Evolutionary conservation across 208 protist genomes (phyloP), one percentile per base, ranked within the genome.

Genomic region (Angomonas desouzai): DNA sequence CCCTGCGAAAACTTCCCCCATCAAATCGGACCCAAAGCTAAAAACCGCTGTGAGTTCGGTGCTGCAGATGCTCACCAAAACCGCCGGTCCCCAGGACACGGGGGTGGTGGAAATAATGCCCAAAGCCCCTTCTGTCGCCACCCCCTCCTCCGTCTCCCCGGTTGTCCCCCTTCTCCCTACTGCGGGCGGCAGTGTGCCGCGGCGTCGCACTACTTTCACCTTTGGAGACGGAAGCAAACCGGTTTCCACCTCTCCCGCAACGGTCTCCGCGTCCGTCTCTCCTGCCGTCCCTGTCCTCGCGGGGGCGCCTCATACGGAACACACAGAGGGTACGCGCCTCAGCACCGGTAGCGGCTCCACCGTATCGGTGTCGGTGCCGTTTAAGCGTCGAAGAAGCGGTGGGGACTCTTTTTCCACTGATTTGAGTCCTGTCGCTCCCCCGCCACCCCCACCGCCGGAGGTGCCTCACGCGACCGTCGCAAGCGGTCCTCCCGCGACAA

Each of bases 161-260:
- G 6, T 58, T 9, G 7, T 34, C 1, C 32, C 28, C 30, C 20
- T 25, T 20, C 3, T 53, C 47, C 23, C 18, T 32, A 34, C n/a
- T n/a, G 38, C 64, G 3, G 11, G 43, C 61, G 13, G 33, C 32
- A 2, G 20, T 22, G 6, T 36, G 20, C 48, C 49, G 22, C 43
- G 64, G 22, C 68, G 74, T 9, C 67, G 74, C 27, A 79, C 74
- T 1, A 67, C 72, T 16, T 79, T 79, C 48, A 74, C 69, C 9
- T 34, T 79, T 13, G 49, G 64, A n/a, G 20, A 49, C 11, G 10
- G 57, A 4, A 48, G 32, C 57, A 20, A 28, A 22, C 28, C 27
- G 16, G n/a, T n/a, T n/a, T n/a, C n/a, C n/a, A n/a, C n/a, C n/a
- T n/a, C n/a, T n/a, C n/a, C n/a, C n/a, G n/a, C n/a, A n/a, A n/a